Conservation (phyloP, 345 rosid genomes). For the Brassica cretica region DNA sequence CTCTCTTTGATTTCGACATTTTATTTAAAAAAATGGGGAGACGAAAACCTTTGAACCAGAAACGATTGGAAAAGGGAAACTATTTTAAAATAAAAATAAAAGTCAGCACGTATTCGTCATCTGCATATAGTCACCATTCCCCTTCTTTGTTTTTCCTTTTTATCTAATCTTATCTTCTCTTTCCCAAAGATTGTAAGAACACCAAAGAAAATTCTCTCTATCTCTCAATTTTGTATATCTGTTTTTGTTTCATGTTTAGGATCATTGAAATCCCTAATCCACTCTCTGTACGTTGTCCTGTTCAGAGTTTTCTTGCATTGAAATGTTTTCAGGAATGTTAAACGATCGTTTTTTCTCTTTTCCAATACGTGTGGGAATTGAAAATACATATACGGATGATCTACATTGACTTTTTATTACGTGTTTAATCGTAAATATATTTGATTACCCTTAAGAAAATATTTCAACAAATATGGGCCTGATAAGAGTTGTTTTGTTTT, state of each 20-base stretch:
- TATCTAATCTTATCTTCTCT: conserved; percentile 12
- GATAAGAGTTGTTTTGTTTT: neutral
- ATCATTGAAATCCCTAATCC: neutral
- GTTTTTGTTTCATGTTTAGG: neutral
- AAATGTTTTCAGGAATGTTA: neutral
- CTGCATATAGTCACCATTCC: conserved; percentile 15
- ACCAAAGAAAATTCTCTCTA: conserved; percentile 6
- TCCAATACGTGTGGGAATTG: neutral
- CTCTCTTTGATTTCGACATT: neutral
- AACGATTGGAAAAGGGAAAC: neutral
- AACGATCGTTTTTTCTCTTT: neutral
- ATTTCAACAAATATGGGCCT: neutral
- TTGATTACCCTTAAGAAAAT: neutral
- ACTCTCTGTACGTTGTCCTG: neutral
- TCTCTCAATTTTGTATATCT: neutral
- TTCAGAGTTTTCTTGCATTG: neutral
- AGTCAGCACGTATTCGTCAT: conserved; percentile 26
- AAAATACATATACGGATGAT: neutral
- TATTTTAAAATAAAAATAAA: neutral
- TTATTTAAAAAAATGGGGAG: neutral
- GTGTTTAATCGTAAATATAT: neutral
- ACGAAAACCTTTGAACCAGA: neutral
- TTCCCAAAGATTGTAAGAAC: conserved; percentile 32
- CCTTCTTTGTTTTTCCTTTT: neutral
- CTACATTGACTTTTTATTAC: neutral